These are phyloP conservation scores for Hypoxylon sp. DNA, from an alignment of 2,329 filamentous ascomycete genomes.

Conservation along the genomic window DNA sequence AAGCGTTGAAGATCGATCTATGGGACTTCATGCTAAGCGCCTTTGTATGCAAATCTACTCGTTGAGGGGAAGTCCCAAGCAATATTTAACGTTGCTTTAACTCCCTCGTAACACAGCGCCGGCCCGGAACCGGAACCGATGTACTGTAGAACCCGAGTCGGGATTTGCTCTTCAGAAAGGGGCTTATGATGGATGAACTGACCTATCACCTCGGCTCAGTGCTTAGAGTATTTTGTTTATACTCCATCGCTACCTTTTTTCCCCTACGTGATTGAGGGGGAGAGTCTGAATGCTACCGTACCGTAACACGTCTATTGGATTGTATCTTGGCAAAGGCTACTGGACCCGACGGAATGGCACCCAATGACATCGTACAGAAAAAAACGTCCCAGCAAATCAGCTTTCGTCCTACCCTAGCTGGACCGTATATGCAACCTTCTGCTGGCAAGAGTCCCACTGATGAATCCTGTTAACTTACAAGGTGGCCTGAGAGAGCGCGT, in stretches of 20 bases:
- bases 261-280: constrained; percentile 10
- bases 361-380: constrained; percentile 27
- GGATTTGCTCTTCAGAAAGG: constrained; percentile 17
- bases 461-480: constrained; percentile 24
- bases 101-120: constrained; percentile 4
- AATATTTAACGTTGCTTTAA: constrained; percentile 9
- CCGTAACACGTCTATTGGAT: constrained; percentile 31
- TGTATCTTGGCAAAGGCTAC: constrained; percentile 37
- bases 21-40: constrained; percentile 11
- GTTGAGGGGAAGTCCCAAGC: constrained; percentile 1
- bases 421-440: constrained; percentile 35
- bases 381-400: constrained; percentile 29
- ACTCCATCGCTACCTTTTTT: constrained; percentile 7
- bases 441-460: constrained; percentile 32
- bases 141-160: constrained; percentile 20
- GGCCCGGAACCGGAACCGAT: constrained; percentile 6
- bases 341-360: constrained; percentile 36
- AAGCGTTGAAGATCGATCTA: constrained; percentile 33
- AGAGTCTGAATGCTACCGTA: constrained; percentile 26
- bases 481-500: constrained; percentile 1
- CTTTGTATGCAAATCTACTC: constrained; percentile 7
- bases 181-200: constrained; percentile 20
- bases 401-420: constrained; percentile 15
- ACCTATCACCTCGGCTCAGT: constrained; percentile 9
- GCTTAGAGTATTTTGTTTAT: constrained; percentile 18